Conservation (phyloP, 768 basidiomycete genomes). For the Collybia sp. region DNA sequence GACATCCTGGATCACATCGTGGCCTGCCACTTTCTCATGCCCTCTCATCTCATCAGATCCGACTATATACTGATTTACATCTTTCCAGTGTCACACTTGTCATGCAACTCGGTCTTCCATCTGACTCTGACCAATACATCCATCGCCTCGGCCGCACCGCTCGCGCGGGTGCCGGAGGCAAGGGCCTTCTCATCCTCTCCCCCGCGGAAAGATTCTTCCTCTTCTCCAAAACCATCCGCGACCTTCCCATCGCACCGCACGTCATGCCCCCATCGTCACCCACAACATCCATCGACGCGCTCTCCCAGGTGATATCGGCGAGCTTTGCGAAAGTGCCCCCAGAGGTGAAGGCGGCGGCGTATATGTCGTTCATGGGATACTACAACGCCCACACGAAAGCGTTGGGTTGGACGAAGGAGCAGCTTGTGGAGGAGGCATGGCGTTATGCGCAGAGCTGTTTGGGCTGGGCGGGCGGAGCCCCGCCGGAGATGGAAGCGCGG, state of each 20-base stretch:
- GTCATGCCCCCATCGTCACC: slow-evolving; percentile 9
- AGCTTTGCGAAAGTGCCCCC: slow-evolving; percentile 27
- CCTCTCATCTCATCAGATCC: not conserved
- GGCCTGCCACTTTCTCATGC: not conserved
- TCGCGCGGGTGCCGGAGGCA: slow-evolving; percentile 63
- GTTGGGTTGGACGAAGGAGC: slow-evolving; percentile 31
- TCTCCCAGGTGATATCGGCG: slow-evolving; percentile 16
- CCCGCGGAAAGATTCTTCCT: slow-evolving; percentile 49
- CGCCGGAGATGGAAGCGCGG: slow-evolving; percentile 35
- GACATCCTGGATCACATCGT: no score
- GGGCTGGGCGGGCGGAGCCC: slow-evolving; percentile 27
- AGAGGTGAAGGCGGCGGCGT: slow-evolving; percentile 43
- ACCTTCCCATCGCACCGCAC: slow-evolving; percentile 33
- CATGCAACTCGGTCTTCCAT: slow-evolving; percentile 61
- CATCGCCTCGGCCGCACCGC: slow-evolving; percentile 78
- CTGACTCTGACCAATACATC: slow-evolving; percentile 71
- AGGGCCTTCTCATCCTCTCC: slow-evolving; percentile 52
- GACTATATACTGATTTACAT: not conserved
- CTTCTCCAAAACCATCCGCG: slow-evolving; percentile 26
- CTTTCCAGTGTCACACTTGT: slow-evolving; percentile 50
- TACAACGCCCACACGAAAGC: slow-evolving; percentile 37
- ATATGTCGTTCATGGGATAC: slow-evolving; percentile 54
- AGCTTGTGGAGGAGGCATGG: slow-evolving; percentile 36
- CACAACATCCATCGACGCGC: not conserved
- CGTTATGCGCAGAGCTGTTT: slow-evolving; percentile 27